A percentile compares a stretch with the other conserved stretches of the same genome.
Conservation (phyloP, 306 rosid genomes). For the Urtica urens region DNA sequence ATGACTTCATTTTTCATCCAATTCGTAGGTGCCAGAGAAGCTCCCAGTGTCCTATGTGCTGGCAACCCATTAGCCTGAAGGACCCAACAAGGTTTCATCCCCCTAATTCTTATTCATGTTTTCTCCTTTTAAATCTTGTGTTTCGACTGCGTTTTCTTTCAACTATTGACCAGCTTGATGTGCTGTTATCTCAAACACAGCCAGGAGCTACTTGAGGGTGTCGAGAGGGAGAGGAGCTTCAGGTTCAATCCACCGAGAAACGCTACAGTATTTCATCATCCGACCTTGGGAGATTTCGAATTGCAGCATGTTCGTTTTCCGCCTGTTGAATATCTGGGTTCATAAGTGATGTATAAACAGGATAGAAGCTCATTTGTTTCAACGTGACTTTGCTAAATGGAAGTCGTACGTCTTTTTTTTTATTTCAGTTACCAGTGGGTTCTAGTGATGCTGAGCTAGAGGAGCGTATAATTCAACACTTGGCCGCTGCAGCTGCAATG, state of each 20-base stretch:
- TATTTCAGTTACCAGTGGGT: slow-evolving; percentile 79
- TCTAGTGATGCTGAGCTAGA: slow-evolving; percentile 88
- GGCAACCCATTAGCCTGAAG: slow-evolving; percentile 89
- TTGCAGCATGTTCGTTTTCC: slow-evolving; percentile 70
- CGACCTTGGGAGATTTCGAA: slow-evolving; percentile 91
- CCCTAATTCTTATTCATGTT: slow-evolving; percentile 18
- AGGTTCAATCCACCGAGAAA: slow-evolving; percentile 74
- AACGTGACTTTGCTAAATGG: no score
- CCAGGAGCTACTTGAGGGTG: slow-evolving; percentile 87
- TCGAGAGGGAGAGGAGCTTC: slow-evolving; percentile 70
- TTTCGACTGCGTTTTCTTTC: not conserved
- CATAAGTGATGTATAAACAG: no score
- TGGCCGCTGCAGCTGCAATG: slow-evolving; percentile 99
- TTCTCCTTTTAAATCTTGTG: not conserved
- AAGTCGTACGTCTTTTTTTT: slow-evolving; percentile 14
- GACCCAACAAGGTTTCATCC: slow-evolving; percentile 68
- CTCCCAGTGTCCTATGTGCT: slow-evolving; percentile 99
- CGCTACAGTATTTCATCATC: slow-evolving; percentile 88
- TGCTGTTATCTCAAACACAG: slow-evolving; percentile 27
- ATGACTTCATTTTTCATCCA: slow-evolving; percentile 16
- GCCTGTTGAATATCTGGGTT: no score
- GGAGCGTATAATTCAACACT: slow-evolving; percentile 90
- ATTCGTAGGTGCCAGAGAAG: slow-evolving; percentile 99
- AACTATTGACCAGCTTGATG: slow-evolving; percentile 1
- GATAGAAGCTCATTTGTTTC: no score